Conservation (phyloP, 495 filamentous ascomycete species). For the Clohesyomyces aquaticus region DNA sequence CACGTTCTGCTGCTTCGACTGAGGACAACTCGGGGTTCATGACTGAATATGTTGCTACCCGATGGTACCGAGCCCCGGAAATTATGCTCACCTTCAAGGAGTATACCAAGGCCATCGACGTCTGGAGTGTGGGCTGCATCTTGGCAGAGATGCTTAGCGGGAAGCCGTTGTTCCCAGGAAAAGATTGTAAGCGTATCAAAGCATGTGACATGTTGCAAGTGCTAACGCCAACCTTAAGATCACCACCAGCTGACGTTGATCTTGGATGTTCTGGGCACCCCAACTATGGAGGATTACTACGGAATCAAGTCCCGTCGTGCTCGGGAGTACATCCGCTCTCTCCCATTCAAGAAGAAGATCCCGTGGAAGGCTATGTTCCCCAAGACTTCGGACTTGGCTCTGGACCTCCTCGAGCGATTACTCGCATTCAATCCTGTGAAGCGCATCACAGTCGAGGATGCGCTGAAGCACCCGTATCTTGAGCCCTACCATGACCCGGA, state of each 20-base stretch:
- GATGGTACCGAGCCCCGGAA: slow-evolving; percentile 98
- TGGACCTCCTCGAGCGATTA: slow-evolving; percentile 93
- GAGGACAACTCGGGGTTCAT: slow-evolving; percentile 99
- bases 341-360: slow-evolving; percentile 99
- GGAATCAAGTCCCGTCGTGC: slow-evolving; percentile 98
- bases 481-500: slow-evolving; percentile 99
- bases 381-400: slow-evolving; percentile 89
- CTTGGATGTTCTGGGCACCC: slow-evolving; percentile 95
- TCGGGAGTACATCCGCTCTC: slow-evolving; percentile 96
- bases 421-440: slow-evolving; percentile 98
- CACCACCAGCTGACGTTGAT: slow-evolving; percentile 99
- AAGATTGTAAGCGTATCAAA: slow-evolving; percentile 77
- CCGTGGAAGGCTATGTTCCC: slow-evolving; percentile 97
- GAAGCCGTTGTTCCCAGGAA: slow-evolving; percentile 97
- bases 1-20: slow-evolving; percentile 91
- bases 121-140: slow-evolving; percentile 99
- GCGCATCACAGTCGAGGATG: slow-evolving; percentile 96
- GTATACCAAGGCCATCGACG: slow-evolving; percentile 99
- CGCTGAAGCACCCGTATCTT: slow-evolving; percentile 94
- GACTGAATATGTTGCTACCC: slow-evolving; percentile 98
- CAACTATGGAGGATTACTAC: slow-evolving; percentile 99
- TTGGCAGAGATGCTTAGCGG: slow-evolving; percentile 99
- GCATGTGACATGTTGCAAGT: not conserved
- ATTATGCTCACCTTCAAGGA: slow-evolving; percentile 99
- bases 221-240: slow-evolving; percentile 59